Evolutionary conservation across 2,329 filamentous ascomycete species (phyloP).

Genomic region (Eutypa lata): DNA sequence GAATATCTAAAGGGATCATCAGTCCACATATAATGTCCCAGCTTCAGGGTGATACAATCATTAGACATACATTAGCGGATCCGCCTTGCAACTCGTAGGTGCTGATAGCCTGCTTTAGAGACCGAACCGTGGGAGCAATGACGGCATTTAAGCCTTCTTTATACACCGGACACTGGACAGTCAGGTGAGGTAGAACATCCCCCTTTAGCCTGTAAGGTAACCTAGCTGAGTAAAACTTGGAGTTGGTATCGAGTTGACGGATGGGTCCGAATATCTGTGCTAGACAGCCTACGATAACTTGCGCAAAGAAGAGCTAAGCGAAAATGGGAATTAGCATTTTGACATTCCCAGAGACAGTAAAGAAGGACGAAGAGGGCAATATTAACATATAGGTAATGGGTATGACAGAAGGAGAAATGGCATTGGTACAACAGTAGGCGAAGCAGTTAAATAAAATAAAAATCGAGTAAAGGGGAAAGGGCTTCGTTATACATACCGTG

Average conservation of each 20-base stretch:
- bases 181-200: conserved; percentile 64
- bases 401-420: not conserved
- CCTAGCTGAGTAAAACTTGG: conserved; percentile 77
- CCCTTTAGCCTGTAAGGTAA: conserved; percentile 60
- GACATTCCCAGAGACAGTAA: too few species aligned
- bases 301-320: conserved; percentile 64
- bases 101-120: conserved; percentile 73
- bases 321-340: not conserved
- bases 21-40: too few species aligned
- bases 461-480: not conserved
- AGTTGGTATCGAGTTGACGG: conserved; percentile 70
- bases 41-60: not conserved
- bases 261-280: conserved; percentile 75
- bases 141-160: conserved; percentile 76
- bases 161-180: conserved; percentile 84
- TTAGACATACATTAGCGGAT: conserved; percentile 56
- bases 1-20: conserved; percentile 49
- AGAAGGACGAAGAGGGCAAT: too few species aligned
- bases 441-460: too few species aligned
- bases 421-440: too few species aligned
- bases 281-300: conserved; percentile 73
- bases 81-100: conserved; percentile 75
- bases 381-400: not conserved
- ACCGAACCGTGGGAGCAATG: conserved; percentile 73
- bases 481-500: conserved; percentile 37